Evolutionary conservation across 1,139 yeast genomes (phyloP).

Genomic region (Hyphopichia burtonii): DNA sequence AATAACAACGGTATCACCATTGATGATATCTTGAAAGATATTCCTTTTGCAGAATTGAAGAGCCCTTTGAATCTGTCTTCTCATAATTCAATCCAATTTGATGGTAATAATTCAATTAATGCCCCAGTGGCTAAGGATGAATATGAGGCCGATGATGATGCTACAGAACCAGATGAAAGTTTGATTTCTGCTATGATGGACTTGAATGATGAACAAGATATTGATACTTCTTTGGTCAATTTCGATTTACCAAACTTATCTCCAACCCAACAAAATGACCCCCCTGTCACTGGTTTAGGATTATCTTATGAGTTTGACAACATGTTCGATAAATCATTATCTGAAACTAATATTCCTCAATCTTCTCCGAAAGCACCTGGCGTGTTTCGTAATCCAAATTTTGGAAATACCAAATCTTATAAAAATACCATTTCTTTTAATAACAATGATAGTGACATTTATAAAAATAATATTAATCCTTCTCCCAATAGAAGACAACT

Average conservation of each 20-base stretch:
- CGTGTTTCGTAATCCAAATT: neutral
- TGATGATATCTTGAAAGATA: constrained; percentile 22
- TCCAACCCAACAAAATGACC: neutral
- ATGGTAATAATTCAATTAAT: neutral
- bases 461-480: neutral
- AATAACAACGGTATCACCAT: constrained; percentile 12
- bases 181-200: constrained; percentile 6
- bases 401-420: neutral
- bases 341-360: neutral
- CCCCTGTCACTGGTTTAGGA: neutral
- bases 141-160: constrained; percentile 8
- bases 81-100: constrained; percentile 3
- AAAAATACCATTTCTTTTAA: neutral
- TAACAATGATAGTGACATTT: neutral
- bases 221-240: neutral
- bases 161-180: constrained; percentile 6
- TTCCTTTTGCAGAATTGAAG: constrained; percentile 19
- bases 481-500: neutral
- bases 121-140: constrained; percentile 4
- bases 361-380: neutral
- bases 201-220: neutral
- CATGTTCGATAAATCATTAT: neutral
- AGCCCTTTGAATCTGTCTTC: constrained; percentile 1
- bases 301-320: constrained; percentile 1
- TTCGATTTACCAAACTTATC: neutral